These are phyloP conservation scores for Pycnococcus provasolii DNA, from an alignment of 139 green algal genomes.

Conservation along the genomic window DNA sequence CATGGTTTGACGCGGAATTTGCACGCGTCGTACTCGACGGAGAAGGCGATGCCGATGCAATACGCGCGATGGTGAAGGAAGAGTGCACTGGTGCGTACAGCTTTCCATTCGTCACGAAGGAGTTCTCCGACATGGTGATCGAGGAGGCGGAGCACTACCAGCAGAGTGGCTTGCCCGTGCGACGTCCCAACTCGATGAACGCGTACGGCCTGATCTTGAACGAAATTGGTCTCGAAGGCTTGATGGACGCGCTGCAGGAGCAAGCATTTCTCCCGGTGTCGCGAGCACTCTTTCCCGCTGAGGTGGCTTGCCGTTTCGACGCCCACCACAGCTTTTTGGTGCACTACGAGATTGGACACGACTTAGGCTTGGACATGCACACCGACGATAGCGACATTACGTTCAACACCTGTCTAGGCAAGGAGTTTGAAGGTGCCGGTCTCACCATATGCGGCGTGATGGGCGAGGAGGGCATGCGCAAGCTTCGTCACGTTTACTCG, in stretches of 20 bases:
- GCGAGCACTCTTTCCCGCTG: not conserved
- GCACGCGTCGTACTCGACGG: not conserved
- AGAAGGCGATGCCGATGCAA: not conserved
- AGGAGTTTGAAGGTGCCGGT: slow-evolving; percentile 13
- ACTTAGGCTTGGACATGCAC: slow-evolving; percentile 28
- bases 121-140: slow-evolving; percentile 15
- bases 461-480: not conserved
- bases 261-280: slow-evolving; percentile 1
- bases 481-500: slow-evolving; percentile 4
- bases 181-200: slow-evolving; percentile 22
- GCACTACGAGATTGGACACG: slow-evolving; percentile 13
- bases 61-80: not conserved
- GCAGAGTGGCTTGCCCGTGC: slow-evolving; percentile 6
- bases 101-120: slow-evolving; percentile 1
- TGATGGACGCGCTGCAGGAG: slow-evolving; percentile 7
- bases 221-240: slow-evolving; percentile 16
- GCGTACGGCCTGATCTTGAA: slow-evolving; percentile 17
- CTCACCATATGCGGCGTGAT: slow-evolving; percentile 18
- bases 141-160: slow-evolving; percentile 21
- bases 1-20: not conserved
- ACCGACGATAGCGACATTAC: slow-evolving; percentile 23
- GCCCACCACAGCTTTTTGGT: slow-evolving; percentile 22
- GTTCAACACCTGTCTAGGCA: slow-evolving; percentile 20
- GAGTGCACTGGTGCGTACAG: not conserved
- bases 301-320: slow-evolving; percentile 8